Conservation (phyloP, 176 grass and related monocot genomes). For the Pontederia crassipes region DNA sequence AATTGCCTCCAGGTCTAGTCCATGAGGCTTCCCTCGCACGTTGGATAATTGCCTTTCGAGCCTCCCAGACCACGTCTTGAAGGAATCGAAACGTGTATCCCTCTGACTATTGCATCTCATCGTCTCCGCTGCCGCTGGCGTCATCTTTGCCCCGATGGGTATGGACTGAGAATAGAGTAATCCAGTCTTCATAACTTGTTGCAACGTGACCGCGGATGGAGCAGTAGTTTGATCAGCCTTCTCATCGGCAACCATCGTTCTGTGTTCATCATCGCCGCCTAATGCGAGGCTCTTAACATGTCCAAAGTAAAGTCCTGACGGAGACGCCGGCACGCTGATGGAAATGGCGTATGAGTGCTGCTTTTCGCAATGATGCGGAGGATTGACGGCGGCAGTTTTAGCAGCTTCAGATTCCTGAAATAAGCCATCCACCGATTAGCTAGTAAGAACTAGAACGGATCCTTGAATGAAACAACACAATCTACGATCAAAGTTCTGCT, state of each 20-base stretch:
- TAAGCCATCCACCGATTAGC: too few species aligned
- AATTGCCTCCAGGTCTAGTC: neutral
- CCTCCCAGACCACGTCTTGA: constrained; percentile 13
- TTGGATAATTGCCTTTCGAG: neutral
- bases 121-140: neutral
- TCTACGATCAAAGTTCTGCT: too few species aligned
- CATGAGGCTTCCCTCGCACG: neutral
- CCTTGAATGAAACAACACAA: too few species aligned
- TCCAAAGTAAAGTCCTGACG: constrained; percentile 51
- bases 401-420: too few species aligned
- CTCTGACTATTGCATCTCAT: neutral
- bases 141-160: neutral
- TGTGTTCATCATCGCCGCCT: constrained; percentile 2
- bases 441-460: too few species aligned
- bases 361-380: neutral
- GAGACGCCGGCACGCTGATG: constrained; percentile 58
- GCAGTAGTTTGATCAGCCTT: neutral
- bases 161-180: neutral
- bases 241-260: neutral
- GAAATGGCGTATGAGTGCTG: constrained; percentile 30
- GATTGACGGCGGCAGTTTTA: too few species aligned
- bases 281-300: constrained; percentile 18
- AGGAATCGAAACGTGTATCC: neutral
- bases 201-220: neutral
- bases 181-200: neutral